Evolutionary conservation across 2,329 filamentous ascomycete genomes (phyloP).

Genomic region (Hypoxylon sp.): DNA sequence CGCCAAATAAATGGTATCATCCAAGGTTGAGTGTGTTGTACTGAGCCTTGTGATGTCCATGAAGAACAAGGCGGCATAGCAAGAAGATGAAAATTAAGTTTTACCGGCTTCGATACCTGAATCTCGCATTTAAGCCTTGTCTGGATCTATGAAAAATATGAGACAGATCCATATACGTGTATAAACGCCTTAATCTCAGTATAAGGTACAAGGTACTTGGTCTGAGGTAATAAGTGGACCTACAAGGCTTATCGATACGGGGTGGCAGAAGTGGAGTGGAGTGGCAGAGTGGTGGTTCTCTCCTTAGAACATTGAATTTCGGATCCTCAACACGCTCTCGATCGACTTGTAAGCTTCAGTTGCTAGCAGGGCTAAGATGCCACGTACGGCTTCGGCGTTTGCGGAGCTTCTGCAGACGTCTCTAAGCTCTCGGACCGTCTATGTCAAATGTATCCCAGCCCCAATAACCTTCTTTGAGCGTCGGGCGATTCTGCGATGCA

Average conservation of each 20-base stretch:
- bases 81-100: no score
- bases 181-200: no score
- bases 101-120: no score
- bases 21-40: no score
- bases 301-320: neutral
- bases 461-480: constrained; percentile 69
- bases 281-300: neutral
- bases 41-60: no score
- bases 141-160: no score
- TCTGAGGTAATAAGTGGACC: neutral
- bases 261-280: neutral
- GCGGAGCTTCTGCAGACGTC: constrained; percentile 51
- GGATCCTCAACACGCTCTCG: neutral
- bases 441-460: constrained; percentile 66
- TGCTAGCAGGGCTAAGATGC: constrained; percentile 29
- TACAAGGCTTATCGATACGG: constrained; percentile 25
- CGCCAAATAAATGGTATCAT: no score
- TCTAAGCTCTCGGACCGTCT: constrained; percentile 56
- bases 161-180: no score
- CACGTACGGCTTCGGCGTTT: constrained; percentile 45
- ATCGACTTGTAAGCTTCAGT: neutral
- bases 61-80: no score
- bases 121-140: no score
- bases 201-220: neutral
- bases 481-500: constrained; percentile 66